Percentiles rank a stretch among this genome's conserved stretches.
Evolutionary conservation across 345 rosid species (phyloP).

Genomic region (Eucalyptus sideroxylon): DNA sequence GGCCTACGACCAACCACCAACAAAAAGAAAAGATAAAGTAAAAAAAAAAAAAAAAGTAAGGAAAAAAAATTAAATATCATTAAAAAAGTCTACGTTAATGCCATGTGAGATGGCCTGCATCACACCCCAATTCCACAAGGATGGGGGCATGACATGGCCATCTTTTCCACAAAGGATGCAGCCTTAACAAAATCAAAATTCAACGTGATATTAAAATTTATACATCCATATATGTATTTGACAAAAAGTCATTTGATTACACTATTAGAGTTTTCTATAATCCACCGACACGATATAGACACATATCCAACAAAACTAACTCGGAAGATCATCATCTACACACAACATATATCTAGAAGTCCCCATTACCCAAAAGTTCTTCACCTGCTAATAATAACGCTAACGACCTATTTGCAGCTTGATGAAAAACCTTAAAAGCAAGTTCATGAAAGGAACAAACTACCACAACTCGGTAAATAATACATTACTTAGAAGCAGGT

Average conservation of each 20-base stretch:
- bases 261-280: no score
- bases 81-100: background rate
- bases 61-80: no score
- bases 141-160: background rate
- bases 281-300: background rate
- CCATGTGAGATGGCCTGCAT: accelerated
- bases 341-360: no score
- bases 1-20: background rate
- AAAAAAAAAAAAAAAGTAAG: accelerated
- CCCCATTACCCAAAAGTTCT: background rate
- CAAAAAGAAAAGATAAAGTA: background rate
- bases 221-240: no score
- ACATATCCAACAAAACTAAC: background rate
- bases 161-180: background rate
- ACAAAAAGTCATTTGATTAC: no score
- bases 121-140: no score
- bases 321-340: background rate
- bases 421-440: background rate
- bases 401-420: background rate
- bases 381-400: accelerated
- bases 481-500: no score
- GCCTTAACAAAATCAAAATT: no score
- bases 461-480: no score
- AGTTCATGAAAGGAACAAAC: no score
- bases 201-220: background rate